Base-by-base conservation (phyloP, 2,329 filamentous ascomycete genomes). In the Fusarium foetens region DNA sequence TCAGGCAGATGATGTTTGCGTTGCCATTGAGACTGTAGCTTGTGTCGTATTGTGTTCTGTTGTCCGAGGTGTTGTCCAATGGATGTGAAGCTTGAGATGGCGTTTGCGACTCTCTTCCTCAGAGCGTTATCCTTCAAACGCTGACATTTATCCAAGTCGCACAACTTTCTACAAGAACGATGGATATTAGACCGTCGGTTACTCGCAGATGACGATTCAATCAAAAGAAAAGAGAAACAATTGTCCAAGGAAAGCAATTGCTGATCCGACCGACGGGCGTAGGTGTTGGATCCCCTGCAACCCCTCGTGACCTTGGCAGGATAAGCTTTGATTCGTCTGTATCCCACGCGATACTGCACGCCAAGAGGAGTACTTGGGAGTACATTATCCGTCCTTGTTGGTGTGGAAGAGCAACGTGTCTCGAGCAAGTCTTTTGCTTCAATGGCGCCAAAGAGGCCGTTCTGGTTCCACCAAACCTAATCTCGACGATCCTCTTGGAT, bases 401-500 rank as follows among this genome's bases (percentile, higher is more conserved):
- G 21, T 11, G 23, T 29, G 48, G 43, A 31, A 54, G 19, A 45
- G 62, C 10, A 6, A 41, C 38, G 48, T 52, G 70, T 71, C 51
- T 52, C 64, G 38, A 23, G 36, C 35, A 73, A 59, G 70, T 72
- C 66, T 13, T 29, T 36, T 27, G 48, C 39, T 48, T 17, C 17
- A 31, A 58, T 55, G 17, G 51, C 35, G 33, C 29, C 51, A 58
- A 58, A 39, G 45, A 57, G 53, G 57, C 43, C 63, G 66, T 71
- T 60, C 46, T n/a, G 51, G 67, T 59, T 53, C 66, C 72, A 76
- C 70, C 66, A 70, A 79, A 79, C 78, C 66, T 73, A 77, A 79
- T 79, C 75, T 79, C 59, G 73, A 79, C 71, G 63, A 75, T 78
- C 70, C 35, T 53, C 23, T 46, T 59, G 48, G 51, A 53, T 51